phyloP scores from a whole-genome alignment of 164 flowering plant genomes.

The Chimonanthus salicifolius region DNA sequence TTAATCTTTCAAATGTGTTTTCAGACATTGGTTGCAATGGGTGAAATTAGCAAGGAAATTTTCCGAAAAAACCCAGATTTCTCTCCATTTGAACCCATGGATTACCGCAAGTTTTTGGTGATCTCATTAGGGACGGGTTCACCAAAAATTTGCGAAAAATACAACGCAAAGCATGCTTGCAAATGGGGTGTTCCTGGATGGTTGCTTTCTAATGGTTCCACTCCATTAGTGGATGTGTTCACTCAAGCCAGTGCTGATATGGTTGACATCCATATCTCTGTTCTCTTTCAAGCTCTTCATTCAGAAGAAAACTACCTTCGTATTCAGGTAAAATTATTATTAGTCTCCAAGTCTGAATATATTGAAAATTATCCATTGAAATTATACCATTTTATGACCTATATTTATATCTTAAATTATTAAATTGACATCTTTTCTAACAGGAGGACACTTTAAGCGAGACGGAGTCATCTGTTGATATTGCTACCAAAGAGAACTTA shows the following conservation, averaged over 20 bases:
- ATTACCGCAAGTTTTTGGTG: constrained; percentile 21
- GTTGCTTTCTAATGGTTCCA: constrained; percentile 15
- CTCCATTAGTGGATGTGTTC: constrained; percentile 28
- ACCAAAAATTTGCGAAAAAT: constrained; percentile 12
- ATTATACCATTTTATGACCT: too few relatives aligned
- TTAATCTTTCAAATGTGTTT: not conserved
- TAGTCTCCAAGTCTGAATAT: not conserved
- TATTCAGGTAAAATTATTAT: constrained; percentile 20
- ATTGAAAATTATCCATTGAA: too few relatives aligned
- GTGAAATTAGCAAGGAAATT: constrained; percentile 23
- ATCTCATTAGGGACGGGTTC: constrained; percentile 38
- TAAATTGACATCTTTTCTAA: too few relatives aligned
- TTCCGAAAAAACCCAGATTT: constrained; percentile 18
- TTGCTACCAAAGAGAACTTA: constrained; percentile 15
- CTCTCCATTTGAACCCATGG: constrained; percentile 16
- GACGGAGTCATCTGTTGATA: constrained; percentile 9
- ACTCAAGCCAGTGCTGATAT: constrained; percentile 32
- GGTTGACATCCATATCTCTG: constrained; percentile 24
- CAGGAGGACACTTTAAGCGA: constrained; percentile 15
- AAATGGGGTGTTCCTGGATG: constrained; percentile 35
- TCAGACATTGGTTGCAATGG: constrained; percentile 24
- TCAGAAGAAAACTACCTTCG: constrained; percentile 26
- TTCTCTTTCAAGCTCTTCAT: constrained; percentile 23
- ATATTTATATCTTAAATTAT: too few relatives aligned
- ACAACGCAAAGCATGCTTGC: constrained; percentile 19